Evolutionary conservation across 306 rosid genomes (phyloP), one percentile per base, ranked within the genome.

Genomic region (Cucumis melo): DNA sequence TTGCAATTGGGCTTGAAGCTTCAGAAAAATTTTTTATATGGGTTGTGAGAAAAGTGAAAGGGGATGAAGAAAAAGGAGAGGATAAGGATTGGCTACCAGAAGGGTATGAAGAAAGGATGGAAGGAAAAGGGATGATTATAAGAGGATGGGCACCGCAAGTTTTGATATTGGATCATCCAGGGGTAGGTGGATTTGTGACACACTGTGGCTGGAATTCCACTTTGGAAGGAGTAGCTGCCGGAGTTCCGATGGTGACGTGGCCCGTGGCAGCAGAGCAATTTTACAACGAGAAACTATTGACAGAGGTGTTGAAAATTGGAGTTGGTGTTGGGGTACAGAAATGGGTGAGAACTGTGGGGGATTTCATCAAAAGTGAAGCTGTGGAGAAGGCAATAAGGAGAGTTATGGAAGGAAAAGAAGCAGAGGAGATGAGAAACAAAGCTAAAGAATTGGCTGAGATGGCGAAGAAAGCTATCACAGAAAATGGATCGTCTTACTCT

Each of bases 191-290:
- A 56, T 92, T 88, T 20, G 53, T 92, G 87, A 92, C 93, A 0
- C 96, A 92, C 27, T 91, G 95, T 20, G 95, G 97, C 5, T 91
- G 97, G 95, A 91, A 91, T 44, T 91, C 97, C 3, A 84, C 87
- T 5, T 5, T 89, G 78, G 97, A 92, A 77, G 84, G 90, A 5
- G 58, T 88, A 39, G 72, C 84, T 3, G 79, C 82, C 8, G 91
- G 93, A 0, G 85, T 88, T 44, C 89, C 93, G 2, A 85, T 89
- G 96, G 78, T 83, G 9, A 87, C 93, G 5, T 92, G 97, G 97
- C 97, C 97, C 3, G 61, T 92, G 6, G 39, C 86, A 5, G 96
- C 93, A 0, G 97, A 92, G 82, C 93, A 91, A 34, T 91, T 89
- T 50, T 79, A 55, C 71, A 89, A 89, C 6, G 97, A 91, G 89